These are phyloP conservation scores for Candida lessepsii DNA, from an alignment of 805 yeast genomes.

Conservation along the genomic window DNA sequence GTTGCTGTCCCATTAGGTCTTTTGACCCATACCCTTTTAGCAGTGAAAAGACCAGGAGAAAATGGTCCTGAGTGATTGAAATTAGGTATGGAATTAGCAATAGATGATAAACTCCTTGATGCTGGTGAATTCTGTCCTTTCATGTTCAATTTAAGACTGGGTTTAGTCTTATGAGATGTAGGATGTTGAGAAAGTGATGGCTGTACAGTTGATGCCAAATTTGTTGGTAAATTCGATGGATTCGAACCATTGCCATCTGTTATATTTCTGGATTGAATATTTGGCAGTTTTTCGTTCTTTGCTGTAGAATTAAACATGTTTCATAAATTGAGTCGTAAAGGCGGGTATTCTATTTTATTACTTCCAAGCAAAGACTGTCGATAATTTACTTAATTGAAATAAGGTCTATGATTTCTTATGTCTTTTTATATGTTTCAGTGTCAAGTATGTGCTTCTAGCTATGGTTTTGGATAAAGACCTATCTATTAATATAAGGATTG, in stretches of 20 bases:
- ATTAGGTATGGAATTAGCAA: constrained; percentile 13
- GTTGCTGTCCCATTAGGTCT: constrained; percentile 60
- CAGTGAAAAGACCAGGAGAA: constrained; percentile 16
- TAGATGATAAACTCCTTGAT: constrained; percentile 10
- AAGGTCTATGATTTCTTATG: too few relatives aligned
- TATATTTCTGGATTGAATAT: not conserved
- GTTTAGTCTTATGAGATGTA: constrained; percentile 10
- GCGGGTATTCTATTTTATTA: not conserved
- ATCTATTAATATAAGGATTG: too few relatives aligned
- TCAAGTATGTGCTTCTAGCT: too few relatives aligned
- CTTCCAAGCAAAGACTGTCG: too few relatives aligned
- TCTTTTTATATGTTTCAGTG: too few relatives aligned
- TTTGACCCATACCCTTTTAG: constrained; percentile 56
- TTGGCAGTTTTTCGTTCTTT: constrained; percentile 4
- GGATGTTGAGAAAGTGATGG: constrained; percentile 1
- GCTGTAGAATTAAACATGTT: not conserved
- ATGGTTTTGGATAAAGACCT: too few relatives aligned
- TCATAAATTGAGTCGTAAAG: not conserved
- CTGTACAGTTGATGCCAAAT: constrained; percentile 2
- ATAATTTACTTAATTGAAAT: too few relatives aligned
- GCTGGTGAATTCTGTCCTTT: constrained; percentile 10
- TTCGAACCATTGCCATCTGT: not conserved
- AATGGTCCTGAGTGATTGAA: constrained; percentile 16
- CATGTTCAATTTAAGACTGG: constrained; percentile 17
- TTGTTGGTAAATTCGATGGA: not conserved